Percentiles rank a stretch among this genome's conserved stretches.
These are phyloP conservation scores for Turnera subulata DNA, from an alignment of 345 rosid species.

Conservation along the genomic window DNA sequence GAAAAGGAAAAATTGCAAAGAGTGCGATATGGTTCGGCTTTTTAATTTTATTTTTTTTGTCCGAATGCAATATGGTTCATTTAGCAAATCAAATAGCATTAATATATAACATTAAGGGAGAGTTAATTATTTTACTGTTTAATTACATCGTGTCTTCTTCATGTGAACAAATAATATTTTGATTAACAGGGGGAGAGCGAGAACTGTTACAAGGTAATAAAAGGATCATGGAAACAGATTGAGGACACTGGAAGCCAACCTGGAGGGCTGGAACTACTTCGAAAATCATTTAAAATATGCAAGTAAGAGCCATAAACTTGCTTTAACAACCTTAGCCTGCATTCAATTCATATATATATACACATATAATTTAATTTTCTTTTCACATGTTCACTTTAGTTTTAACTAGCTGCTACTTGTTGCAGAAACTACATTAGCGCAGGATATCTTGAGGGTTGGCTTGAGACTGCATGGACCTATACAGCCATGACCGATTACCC, in stretches of 20 bases:
- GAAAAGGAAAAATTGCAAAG: too few relatives aligned
- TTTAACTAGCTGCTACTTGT: too few relatives aligned
- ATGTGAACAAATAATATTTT: too few relatives aligned
- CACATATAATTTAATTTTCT: too few relatives aligned
- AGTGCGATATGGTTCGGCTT: too few relatives aligned
- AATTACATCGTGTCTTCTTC: background rate
- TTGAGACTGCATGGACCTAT: slow-evolving; percentile 34
- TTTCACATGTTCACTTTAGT: too few relatives aligned
- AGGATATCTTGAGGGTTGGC: slow-evolving; percentile 27
- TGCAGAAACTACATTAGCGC: slow-evolving; percentile 34
- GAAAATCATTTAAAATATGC: slow-evolving; percentile 49
- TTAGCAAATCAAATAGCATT: too few relatives aligned
- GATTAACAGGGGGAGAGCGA: slow-evolving; percentile 48
- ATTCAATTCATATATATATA: too few relatives aligned
- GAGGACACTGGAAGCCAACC: slow-evolving; percentile 22
- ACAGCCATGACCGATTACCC: slow-evolving; percentile 75
- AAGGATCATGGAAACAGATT: slow-evolving; percentile 43
- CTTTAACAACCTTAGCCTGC: background rate
- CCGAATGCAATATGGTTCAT: too few relatives aligned
- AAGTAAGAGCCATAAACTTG: slow-evolving; percentile 28
- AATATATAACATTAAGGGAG: too few relatives aligned
- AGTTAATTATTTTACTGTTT: too few relatives aligned
- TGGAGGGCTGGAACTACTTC: slow-evolving; percentile 35
- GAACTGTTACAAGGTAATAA: slow-evolving; percentile 56
- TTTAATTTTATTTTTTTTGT: too few relatives aligned